Evolutionary conservation across 139 green algal genomes (phyloP), one percentile per base, ranked within the genome.

Genomic region (Chlorella sp.): DNA sequence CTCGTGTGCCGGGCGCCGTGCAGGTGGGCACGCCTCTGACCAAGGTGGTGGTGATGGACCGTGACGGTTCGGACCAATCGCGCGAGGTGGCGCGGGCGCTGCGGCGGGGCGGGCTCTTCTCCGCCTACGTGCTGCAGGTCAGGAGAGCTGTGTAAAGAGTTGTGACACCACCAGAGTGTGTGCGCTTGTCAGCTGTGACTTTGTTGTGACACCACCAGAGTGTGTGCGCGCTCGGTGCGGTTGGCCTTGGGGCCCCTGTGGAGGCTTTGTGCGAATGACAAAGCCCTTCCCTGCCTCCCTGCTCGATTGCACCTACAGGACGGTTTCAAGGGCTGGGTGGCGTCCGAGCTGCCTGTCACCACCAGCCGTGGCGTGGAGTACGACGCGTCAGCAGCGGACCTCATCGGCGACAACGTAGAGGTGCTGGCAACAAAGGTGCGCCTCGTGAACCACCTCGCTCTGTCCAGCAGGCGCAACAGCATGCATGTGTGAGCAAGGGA

Each of bases 291-390:
- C n/a, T n/a, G n/a, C n/a, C n/a, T n/a, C 42, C 35, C 30, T 49
- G 80, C 62, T 80, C 80, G 17, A 42, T 83, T 35, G 78, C 80
- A 72, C 69, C 6, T 29, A n/a, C 61, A 67, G 61, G 82, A 75
- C 42, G 84, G 84, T 27, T 89, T 86, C 78, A 26, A n/a, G 1
- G 78, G 24, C 23, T 89, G 83, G 79, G 24, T 49, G 36, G 55
- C 61, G 2, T 74, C 78, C 4, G 78, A 74, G 27, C 75, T 84
- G 67, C 64, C 35, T 2, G 69, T 88, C 50, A 62, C 65, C 36
- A 51, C 55, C 3, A 73, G 51, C 35, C 33, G 70, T 17, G 70
- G 33, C 3, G 55, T 31, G 3, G 67, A 75, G 24, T 85, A 85
- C 61, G 76, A 80, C 2, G 76, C 70, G 27, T 31, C 49, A 1